These are phyloP conservation scores for Zizania palustris DNA, from an alignment of 202 grass and related monocot genomes.

Conservation along the genomic window DNA sequence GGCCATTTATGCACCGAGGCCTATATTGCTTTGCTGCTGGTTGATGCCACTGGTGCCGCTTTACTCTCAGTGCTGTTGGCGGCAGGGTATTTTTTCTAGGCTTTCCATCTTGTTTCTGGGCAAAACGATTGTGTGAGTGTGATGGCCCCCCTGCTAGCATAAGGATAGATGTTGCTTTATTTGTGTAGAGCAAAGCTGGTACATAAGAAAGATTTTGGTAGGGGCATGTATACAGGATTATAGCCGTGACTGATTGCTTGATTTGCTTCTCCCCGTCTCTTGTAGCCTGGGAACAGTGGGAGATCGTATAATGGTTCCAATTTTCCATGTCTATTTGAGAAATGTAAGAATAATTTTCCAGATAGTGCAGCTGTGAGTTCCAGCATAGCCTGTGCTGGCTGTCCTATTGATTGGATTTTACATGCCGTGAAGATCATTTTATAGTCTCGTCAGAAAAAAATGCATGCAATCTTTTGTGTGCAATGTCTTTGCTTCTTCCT, in stretches of 20 bases:
- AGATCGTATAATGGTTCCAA: conserved; percentile 46
- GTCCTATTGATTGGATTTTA: not conserved
- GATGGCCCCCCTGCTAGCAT: conserved; percentile 47
- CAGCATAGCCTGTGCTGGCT: conserved; percentile 2
- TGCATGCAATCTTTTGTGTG: not conserved
- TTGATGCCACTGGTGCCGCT: not conserved
- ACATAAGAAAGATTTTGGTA: conserved; percentile 66
- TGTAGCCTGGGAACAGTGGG: conserved; percentile 34
- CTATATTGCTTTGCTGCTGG: conserved; percentile 26
- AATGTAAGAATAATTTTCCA: conserved; percentile 34
- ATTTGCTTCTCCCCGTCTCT: conserved; percentile 19
- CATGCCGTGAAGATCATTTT: not conserved
- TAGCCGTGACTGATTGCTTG: conserved; percentile 39
- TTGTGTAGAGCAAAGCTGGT: conserved; percentile 58
- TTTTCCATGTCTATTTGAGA: conserved; percentile 29
- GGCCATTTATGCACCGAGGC: conserved; percentile 19
- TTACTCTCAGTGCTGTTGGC: conserved; percentile 24
- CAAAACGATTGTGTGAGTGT: conserved; percentile 44
- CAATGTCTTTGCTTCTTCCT: not conserved
- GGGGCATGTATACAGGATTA: conserved; percentile 52
- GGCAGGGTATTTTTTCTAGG: conserved; percentile 26
- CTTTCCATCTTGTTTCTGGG: conserved; percentile 32
- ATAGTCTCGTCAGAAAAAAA: not conserved
- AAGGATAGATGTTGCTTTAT: conserved; percentile 49
- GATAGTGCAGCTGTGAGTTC: conserved; percentile 41